Percentiles rank a stretch among this genome's conserved stretches.
Conservation (phyloP, 192 early-diverging fungal species). For the Endogone sp. region DNA sequence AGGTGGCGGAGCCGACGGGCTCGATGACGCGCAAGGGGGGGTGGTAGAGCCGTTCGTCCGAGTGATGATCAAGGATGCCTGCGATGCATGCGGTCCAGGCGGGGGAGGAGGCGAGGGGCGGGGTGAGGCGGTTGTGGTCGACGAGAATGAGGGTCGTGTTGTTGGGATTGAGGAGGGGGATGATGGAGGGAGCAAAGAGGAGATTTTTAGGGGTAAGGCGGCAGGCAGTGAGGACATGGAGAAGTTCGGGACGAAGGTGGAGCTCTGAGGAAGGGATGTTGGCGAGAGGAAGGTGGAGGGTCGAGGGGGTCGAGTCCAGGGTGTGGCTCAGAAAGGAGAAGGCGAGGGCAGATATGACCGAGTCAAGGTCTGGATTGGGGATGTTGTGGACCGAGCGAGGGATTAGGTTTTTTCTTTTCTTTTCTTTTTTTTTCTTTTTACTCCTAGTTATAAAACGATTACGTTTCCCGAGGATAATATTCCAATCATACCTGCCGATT, state of each 20-base stretch:
- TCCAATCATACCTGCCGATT: slow-evolving; percentile 65
- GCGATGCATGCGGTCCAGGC: slow-evolving; percentile 27
- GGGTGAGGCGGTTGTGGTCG: slow-evolving; percentile 65
- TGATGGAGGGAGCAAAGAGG: background rate
- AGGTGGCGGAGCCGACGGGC: slow-evolving; percentile 55
- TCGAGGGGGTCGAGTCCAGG: background rate
- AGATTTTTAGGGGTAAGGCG: background rate
- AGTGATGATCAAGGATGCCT: slow-evolving; percentile 70
- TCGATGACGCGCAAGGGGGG: slow-evolving; percentile 46
- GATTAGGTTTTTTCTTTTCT: too few relatives aligned
- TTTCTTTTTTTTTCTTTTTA: too few relatives aligned
- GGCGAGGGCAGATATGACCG: slow-evolving; percentile 52
- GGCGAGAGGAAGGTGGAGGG: slow-evolving; percentile 49
- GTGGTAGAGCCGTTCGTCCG: slow-evolving; percentile 50
- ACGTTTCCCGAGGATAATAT: too few relatives aligned
- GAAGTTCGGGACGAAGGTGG: slow-evolving; percentile 58
- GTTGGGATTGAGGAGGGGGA: background rate
- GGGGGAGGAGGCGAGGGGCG: slow-evolving; percentile 19
- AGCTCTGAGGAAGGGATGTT: slow-evolving; percentile 58
- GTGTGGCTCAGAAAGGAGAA: slow-evolving; percentile 45
- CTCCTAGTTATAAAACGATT: too few relatives aligned
- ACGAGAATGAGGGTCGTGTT: slow-evolving; percentile 41
- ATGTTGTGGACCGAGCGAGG: background rate
- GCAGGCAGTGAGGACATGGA: slow-evolving; percentile 35
- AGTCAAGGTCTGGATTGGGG: slow-evolving; percentile 58